Evolutionary conservation across 129 eudicot genomes (phyloP).

Genomic region (Kitagawia praeruptora): DNA sequence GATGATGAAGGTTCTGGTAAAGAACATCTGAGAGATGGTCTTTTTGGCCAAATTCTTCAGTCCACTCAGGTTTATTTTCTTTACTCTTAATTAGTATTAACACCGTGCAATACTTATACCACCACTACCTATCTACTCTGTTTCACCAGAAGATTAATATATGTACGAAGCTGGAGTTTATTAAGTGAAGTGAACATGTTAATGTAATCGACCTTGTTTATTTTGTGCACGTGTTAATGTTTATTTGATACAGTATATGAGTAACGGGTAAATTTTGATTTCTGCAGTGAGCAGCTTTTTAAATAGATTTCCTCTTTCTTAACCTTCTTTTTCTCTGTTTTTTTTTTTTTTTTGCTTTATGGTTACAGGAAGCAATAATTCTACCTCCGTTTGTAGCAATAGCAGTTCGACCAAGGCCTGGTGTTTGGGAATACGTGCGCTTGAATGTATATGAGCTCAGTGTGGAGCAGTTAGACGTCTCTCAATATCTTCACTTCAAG

Average conservation of each 20-base stretch:
- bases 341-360: conserved; percentile 10
- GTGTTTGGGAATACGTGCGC: conserved; percentile 96
- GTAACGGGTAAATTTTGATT: not conserved
- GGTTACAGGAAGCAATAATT: conserved; percentile 78
- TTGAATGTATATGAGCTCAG: conserved; percentile 75
- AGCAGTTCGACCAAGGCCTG: conserved; percentile 96
- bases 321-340: not conserved
- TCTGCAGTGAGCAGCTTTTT: no score
- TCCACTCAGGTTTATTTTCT: conserved; percentile 57
- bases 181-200: not conserved
- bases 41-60: conserved; percentile 65
- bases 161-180: not conserved
- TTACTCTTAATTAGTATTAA: not conserved
- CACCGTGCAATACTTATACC: no score
- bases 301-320: not conserved
- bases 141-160: not conserved
- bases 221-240: not conserved
- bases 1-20: conserved; percentile 32
- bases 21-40: conserved; percentile 58
- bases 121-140: not conserved
- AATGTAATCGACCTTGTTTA: not conserved
- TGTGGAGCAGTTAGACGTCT: conserved; percentile 66
- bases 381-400: conserved; percentile 93
- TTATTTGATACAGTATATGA: no score
- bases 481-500: conserved; percentile 82